These are phyloP conservation scores for Brassica juncea DNA, from an alignment of 345 rosid species.

Conservation along the genomic window DNA sequence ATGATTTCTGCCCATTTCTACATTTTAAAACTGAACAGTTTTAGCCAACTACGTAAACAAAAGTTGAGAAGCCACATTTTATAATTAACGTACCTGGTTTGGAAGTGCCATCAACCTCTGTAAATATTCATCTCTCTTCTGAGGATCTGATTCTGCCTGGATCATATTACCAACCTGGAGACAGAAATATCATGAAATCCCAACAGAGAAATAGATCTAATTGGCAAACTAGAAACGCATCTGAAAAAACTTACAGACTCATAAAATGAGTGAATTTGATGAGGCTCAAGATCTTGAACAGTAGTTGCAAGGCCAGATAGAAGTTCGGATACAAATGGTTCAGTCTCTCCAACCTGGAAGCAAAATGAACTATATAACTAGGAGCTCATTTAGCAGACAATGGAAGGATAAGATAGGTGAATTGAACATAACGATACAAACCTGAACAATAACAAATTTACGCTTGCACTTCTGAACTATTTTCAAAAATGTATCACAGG, in stretches of 20 bases:
- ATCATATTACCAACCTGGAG: slow-evolving; percentile 94
- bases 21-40: slow-evolving; percentile 25
- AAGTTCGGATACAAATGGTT: slow-evolving; percentile 98
- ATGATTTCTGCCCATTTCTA: slow-evolving; percentile 98
- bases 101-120: slow-evolving; percentile 96
- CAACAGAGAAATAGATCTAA: slow-evolving; percentile 8
- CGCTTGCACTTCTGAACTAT: slow-evolving; percentile 99
- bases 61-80: not conserved
- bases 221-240: not conserved
- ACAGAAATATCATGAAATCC: not conserved
- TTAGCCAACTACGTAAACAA: slow-evolving; percentile 14
- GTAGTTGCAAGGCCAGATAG: slow-evolving; percentile 87
- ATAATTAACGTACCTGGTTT: slow-evolving; percentile 62
- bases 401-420: not conserved
- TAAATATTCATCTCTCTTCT: slow-evolving; percentile 94
- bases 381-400: slow-evolving; percentile 11
- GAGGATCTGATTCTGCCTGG: slow-evolving; percentile 96
- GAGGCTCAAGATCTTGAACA: slow-evolving; percentile 98
- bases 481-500: slow-evolving; percentile 98
- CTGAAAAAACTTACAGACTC: slow-evolving; percentile 69
- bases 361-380: not conserved
- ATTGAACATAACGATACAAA: slow-evolving; percentile 33
- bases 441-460: slow-evolving; percentile 94
- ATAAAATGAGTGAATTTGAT: slow-evolving; percentile 96
- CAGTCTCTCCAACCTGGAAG: slow-evolving; percentile 91